These are phyloP conservation scores for Colletotrichum shisoi DNA, from an alignment of 2,329 filamentous ascomycete species.

Conservation along the genomic window DNA sequence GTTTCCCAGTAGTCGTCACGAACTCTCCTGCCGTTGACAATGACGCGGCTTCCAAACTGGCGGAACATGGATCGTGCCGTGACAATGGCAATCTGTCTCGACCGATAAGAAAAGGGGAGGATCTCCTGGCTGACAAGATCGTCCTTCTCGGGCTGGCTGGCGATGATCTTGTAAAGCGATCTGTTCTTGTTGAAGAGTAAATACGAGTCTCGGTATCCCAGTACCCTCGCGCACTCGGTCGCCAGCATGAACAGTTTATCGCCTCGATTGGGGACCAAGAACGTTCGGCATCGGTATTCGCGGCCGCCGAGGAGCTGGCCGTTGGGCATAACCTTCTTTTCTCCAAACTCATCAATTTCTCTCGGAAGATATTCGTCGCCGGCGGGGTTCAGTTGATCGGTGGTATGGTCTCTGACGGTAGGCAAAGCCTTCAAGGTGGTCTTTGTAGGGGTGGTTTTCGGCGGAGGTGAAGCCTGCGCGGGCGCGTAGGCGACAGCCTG, in stretches of 20 bases:
- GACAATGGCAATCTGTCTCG: conserved; percentile 97
- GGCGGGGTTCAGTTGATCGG: conserved; percentile 87
- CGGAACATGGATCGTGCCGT: conserved; percentile 98
- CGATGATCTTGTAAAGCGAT: conserved; percentile 96
- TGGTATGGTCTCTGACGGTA: conserved; percentile 95
- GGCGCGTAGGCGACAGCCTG: conserved; percentile 54
- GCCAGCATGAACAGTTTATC: conserved; percentile 98
- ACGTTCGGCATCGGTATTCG: conserved; percentile 92
- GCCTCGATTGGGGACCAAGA: conserved; percentile 87
- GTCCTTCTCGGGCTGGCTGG: conserved; percentile 94
- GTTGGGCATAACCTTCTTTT: conserved; percentile 88
- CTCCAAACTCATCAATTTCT: conserved; percentile 90
- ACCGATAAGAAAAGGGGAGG: conserved; percentile 94
- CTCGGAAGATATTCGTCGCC: conserved; percentile 95
- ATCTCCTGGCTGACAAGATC: conserved; percentile 95
- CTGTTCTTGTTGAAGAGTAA: conserved; percentile 98
- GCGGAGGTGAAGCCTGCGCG: conserved; percentile 62
- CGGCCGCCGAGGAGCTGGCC: conserved; percentile 83
- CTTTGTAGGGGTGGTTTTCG: conserved; percentile 83
- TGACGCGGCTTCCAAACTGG: conserved; percentile 94
- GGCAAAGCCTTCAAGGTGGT: conserved; percentile 90
- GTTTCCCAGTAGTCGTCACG: conserved; percentile 99
- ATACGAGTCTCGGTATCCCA: conserved; percentile 97
- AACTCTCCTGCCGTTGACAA: conserved; percentile 86
- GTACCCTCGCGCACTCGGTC: conserved; percentile 92